phyloP scores from a whole-genome alignment of 192 early-diverging fungal genomes.

The Mortierella alpina region DNA sequence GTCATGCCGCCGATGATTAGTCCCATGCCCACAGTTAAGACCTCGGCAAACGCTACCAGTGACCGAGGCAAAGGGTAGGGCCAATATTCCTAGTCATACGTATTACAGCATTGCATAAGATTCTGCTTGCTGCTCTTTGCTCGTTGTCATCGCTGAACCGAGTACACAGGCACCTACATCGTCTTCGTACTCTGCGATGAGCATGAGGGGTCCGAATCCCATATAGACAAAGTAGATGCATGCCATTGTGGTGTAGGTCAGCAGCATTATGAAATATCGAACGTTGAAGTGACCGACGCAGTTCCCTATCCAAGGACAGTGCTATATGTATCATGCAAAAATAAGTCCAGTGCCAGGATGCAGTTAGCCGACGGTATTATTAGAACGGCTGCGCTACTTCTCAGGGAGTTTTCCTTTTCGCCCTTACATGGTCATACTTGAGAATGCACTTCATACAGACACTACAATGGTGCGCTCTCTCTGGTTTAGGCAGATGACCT shows the following conservation, averaged over 20 bases:
- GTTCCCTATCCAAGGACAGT: conserved; percentile 84
- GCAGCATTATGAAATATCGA: conserved; percentile 79
- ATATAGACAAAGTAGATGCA: conserved; percentile 56
- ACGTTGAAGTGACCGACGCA: conserved; percentile 82
- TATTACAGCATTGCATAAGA: neutral
- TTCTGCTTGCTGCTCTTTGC: neutral
- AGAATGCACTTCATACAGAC: conserved; percentile 78
- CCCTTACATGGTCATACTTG: conserved; percentile 72
- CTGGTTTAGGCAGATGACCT: conserved; percentile 79
- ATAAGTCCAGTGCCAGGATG: neutral
- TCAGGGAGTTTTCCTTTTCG: neutral
- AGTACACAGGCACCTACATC: neutral
- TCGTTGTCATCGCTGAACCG: neutral
- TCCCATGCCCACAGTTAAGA: conserved; percentile 2
- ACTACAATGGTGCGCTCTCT: conserved; percentile 82
- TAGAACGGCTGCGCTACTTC: no score
- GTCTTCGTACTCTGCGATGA: conserved; percentile 45
- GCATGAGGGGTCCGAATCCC: conserved; percentile 57
- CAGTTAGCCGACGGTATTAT: neutral
- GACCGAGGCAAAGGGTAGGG: conserved; percentile 11
- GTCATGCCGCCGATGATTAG: conserved; percentile 53
- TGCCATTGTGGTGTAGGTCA: conserved; percentile 61
- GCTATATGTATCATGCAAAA: conserved; percentile 14
- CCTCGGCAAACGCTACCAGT: conserved; percentile 20
- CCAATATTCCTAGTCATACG: conserved; percentile 9